Percentiles rank a stretch among this genome's conserved stretches.
phyloP scores from a whole-genome alignment of 176 grass and related monocot species.

The Oryza nivara region DNA sequence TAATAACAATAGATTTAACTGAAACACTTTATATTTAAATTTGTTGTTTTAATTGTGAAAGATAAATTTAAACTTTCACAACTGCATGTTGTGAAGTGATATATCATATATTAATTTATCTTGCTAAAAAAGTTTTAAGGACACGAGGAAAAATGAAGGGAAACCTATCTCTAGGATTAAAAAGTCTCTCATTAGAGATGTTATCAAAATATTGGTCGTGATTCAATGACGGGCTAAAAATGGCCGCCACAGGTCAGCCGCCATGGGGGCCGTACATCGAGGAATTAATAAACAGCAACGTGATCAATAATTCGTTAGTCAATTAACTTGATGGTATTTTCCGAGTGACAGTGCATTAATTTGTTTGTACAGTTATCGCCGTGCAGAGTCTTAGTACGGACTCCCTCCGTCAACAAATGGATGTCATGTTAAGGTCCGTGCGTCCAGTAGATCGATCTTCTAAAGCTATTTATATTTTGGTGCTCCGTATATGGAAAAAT shows the following conservation, averaged over 20 bases:
- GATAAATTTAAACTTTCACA: too few species aligned
- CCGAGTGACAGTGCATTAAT: not conserved
- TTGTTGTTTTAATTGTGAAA: too few species aligned
- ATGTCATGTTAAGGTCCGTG: not conserved
- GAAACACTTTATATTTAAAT: too few species aligned
- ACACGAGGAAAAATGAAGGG: too few species aligned
- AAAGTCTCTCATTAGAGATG: too few species aligned
- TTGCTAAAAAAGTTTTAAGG: too few species aligned
- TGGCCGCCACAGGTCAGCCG: conserved; percentile 25
- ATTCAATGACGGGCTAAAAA: conserved; percentile 1
- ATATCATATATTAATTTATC: too few species aligned
- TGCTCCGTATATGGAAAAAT: not conserved
- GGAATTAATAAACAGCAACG: not conserved
- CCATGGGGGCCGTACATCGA: not conserved
- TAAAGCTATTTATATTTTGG: not conserved
- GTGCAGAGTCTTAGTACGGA: not conserved
- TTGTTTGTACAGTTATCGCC: not conserved
- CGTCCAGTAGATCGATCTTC: not conserved
- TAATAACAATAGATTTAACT: too few species aligned
- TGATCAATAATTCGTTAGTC: not conserved
- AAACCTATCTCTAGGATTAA: too few species aligned
- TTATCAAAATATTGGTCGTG: not conserved
- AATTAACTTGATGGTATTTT: not conserved
- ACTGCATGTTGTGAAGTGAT: too few species aligned
- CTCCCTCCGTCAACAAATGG: not conserved